A percentile compares a stretch with the other conserved stretches of the same genome.
Conservation (phyloP, 441 rosid species). For the Croton laevigatus region DNA sequence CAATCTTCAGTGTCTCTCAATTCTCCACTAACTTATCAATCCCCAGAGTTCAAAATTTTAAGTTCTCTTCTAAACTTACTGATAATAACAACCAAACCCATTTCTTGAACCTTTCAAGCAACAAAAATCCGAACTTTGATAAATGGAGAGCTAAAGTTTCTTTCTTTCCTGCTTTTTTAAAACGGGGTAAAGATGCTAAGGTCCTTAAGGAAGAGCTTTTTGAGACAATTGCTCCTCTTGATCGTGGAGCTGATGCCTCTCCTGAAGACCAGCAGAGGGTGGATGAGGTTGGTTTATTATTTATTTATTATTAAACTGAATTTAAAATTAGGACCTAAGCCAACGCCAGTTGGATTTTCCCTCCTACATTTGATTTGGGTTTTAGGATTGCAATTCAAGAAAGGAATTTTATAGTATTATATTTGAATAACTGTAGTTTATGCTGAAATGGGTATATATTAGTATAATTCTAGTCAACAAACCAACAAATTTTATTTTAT, state of each 20-base stretch:
- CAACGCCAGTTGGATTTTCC: not conserved
- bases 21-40: conserved; percentile 15
- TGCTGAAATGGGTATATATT: not conserved
- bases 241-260: conserved; percentile 81
- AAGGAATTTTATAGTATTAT: not conserved
- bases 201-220: conserved; percentile 67
- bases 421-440: too few relatives aligned
- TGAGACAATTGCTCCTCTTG: conserved; percentile 64
- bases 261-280: conserved; percentile 70
- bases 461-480: too few relatives aligned
- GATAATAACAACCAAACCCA: conserved; percentile 9
- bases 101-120: conserved; percentile 22
- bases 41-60: conserved; percentile 21
- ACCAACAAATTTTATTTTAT: too few relatives aligned
- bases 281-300: conserved; percentile 38
- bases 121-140: conserved; percentile 18
- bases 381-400: not conserved
- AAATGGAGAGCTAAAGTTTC: conserved; percentile 61
- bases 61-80: conserved; percentile 20
- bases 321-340: not conserved
- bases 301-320: not conserved
- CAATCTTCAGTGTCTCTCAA: conserved; percentile 23
- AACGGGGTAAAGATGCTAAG: conserved; percentile 55
- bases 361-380: not conserved
- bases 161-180: conserved; percentile 78